Base-by-base conservation (phyloP, 345 rosid species). In the Murraya koenigii region DNA sequence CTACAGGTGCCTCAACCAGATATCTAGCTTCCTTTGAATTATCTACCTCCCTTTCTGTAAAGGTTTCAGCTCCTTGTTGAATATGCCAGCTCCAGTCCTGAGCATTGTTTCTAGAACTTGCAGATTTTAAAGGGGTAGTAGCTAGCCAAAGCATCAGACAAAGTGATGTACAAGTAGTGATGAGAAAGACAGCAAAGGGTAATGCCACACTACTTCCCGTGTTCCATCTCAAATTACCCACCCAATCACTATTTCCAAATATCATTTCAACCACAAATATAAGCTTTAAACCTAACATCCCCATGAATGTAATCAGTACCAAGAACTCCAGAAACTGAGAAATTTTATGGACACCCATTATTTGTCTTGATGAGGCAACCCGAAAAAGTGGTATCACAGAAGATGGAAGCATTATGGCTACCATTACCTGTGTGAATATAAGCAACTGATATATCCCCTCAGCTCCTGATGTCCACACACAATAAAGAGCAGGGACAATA, bases 161-260 rank as follows among this genome's bases (percentile, higher is more conserved):
- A 67, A 93, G 84, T 71, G 98, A 91, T 17, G 88, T 86, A 87
- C 84, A 85, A 82, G 92, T 89, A 41, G 89, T 86, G 65, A 85
- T 73, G 68, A 91, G 92, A 83, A 94, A 90, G 61, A 85, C 76
- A 61, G 84, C 75, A 81, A 88, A 94, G 47, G 90, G 86, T 23
- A 84, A 30, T 14, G 94, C 85, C 56, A 87, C 78, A 80, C 88
- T 84, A 78, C 82, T 77, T 39, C 91, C 90, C 14, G 83, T 78
- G 77, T 81, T 90, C 95, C 94, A 93, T 84, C 92, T 86, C 87
- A 97, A 86, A 88, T 90, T 87, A 75, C 86, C 86, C 32, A 87
- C 95, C 99, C 99, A 92, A 76, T 94, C 99, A 85, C 95, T 94
- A 72, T 82, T 87, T 67, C 99, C 99, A 79, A 97, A 90, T 64